A percentile compares a stretch with the other conserved stretches of the same genome.
Conservation (phyloP, 2,329 filamentous ascomycete genomes). For the Exophiala sp. region DNA sequence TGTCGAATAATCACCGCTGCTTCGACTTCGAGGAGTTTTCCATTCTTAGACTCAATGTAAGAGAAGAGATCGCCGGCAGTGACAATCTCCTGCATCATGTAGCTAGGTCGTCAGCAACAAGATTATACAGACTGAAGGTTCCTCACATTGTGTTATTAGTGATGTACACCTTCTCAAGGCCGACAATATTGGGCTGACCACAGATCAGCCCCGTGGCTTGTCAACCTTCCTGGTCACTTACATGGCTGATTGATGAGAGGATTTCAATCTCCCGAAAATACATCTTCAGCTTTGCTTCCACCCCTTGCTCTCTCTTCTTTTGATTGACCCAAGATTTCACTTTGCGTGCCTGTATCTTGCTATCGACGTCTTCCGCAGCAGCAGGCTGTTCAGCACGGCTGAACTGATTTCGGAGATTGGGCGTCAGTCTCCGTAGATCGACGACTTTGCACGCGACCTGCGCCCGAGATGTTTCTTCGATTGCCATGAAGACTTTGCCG, state of each 20-base stretch:
- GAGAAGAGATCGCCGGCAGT: constrained; percentile 58
- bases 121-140: neutral
- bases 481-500: constrained; percentile 42
- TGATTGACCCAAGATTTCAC: constrained; percentile 23
- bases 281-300: constrained; percentile 32
- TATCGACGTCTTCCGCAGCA: constrained; percentile 23
- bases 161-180: constrained; percentile 51
- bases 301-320: constrained; percentile 23
- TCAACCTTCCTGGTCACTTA: constrained; percentile 29
- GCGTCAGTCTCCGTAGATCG: constrained; percentile 33
- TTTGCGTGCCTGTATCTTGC: constrained; percentile 15
- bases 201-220: neutral
- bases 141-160: constrained; percentile 48
- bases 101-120: constrained; percentile 37
- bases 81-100: constrained; percentile 56
- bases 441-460: constrained; percentile 46
- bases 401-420: constrained; percentile 4
- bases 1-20: constrained; percentile 52
- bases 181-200: constrained; percentile 53
- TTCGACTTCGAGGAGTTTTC: constrained; percentile 45
- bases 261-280: constrained; percentile 42
- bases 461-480: constrained; percentile 29
- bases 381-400: constrained; percentile 19
- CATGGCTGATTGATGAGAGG: constrained; percentile 50
- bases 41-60: constrained; percentile 48